Conservation (phyloP, 2,329 filamentous ascomycete species). For the Colletotrichum liriopes region DNA sequence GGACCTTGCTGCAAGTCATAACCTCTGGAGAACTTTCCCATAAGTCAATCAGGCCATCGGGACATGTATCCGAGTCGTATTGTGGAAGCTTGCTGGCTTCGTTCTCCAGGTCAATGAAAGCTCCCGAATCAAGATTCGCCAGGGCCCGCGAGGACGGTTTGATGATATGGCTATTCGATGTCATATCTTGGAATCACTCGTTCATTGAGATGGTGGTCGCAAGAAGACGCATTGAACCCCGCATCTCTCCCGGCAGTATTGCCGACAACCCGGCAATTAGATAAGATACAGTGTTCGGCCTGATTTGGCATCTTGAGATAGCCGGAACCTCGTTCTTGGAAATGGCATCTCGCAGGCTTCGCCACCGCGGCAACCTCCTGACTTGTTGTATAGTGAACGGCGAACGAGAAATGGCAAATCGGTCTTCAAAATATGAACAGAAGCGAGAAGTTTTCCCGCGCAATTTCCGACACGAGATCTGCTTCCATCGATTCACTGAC, state of each 20-base stretch:
- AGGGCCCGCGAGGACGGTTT: constrained; percentile 18
- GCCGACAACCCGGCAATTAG: not conserved
- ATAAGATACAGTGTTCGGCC: not conserved
- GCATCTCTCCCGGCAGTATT: constrained; percentile 10
- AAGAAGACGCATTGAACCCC: not conserved
- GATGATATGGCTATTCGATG: not conserved
- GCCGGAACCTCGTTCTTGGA: not conserved
- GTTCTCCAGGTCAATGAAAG: constrained; percentile 23
- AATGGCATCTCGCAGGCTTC: not conserved
- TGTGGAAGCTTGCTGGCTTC: constrained; percentile 16
- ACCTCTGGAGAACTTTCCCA: not conserved
- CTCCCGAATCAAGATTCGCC: constrained; percentile 18
- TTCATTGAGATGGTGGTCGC: not conserved
- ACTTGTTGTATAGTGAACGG: no score
- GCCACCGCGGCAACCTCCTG: no score
- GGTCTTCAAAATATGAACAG: not conserved
- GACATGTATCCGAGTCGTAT: constrained; percentile 11
- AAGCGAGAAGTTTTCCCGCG: not conserved
- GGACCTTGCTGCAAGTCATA: constrained; percentile 11
- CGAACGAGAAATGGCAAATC: not conserved
- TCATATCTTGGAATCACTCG: not conserved
- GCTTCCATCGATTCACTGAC: not conserved
- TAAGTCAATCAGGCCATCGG: constrained; percentile 30
- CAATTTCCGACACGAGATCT: not conserved
- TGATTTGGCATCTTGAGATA: constrained; percentile 4